Percentiles rank a stretch among this genome's conserved stretches.
phyloP scores from a whole-genome alignment of 306 rosid genomes.

The Begonia loranthoides region DNA sequence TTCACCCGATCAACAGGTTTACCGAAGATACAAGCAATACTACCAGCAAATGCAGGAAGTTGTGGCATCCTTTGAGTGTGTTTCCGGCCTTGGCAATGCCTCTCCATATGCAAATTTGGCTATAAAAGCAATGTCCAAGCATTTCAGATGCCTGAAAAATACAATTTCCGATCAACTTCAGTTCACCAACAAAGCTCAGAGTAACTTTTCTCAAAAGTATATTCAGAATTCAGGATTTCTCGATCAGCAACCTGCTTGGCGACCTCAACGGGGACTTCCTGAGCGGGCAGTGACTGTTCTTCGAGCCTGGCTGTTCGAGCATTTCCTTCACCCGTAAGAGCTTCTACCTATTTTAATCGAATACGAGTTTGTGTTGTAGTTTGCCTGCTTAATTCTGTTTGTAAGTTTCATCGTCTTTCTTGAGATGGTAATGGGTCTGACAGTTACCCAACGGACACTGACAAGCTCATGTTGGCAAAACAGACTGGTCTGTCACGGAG shows the following conservation, averaged over 20 bases:
- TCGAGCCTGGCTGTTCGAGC: constrained; percentile 81
- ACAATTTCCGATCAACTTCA: constrained; percentile 70
- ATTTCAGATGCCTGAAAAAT: constrained; percentile 62
- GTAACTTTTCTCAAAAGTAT: constrained; percentile 29
- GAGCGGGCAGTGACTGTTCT: constrained; percentile 74
- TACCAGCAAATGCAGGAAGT: constrained; percentile 70
- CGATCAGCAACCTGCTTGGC: constrained; percentile 75
- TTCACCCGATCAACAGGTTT: constrained; percentile 35
- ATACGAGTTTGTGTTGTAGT: too few relatives aligned
- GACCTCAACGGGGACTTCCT: constrained; percentile 90
- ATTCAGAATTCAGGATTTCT: constrained; percentile 32
- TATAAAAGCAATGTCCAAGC: constrained; percentile 62
- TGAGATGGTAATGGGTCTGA: background rate
- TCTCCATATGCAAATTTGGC: constrained; percentile 81
- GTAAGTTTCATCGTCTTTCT: too few relatives aligned
- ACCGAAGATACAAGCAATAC: constrained; percentile 71
- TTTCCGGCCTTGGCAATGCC: constrained; percentile 63
- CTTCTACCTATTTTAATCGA: background rate
- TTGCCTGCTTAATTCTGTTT: too few relatives aligned
- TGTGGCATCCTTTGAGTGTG: constrained; percentile 66
- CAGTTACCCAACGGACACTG: constrained; percentile 88
- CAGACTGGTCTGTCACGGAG: constrained; percentile 90
- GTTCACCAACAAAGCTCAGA: constrained; percentile 28
- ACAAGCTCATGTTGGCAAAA: constrained; percentile 74
- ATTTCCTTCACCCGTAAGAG: constrained; percentile 87